Base-by-base conservation (phyloP, 768 basidiomycete genomes). In the Kockovaella imperatae region DNA sequence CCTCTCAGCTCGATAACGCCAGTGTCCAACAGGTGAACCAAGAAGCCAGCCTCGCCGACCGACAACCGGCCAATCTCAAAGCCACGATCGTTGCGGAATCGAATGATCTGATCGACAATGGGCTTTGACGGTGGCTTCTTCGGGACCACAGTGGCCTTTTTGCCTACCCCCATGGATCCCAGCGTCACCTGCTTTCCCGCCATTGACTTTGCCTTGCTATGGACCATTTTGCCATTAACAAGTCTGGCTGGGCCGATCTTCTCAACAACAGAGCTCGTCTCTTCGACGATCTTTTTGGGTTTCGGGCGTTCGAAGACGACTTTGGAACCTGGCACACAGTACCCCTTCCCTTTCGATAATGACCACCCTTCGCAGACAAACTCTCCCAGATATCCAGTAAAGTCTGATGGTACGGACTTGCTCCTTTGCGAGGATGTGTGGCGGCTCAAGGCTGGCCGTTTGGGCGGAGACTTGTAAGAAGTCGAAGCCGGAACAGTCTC, bases 1-100 rank as follows among this genome's bases (percentile, higher is more conserved):
- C 79, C 78, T 0, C 79, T 79, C 35, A 77, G 77, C 62, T 60
- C 47, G 61, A 59, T 67, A 38, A 67, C 50, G 5, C 51, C 59
- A 6, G 64, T 67, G 35, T 67, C 64, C 39, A 67, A 49, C n/a
- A 67, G 50, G 54, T 67, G 64, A 3, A 59, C 59, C 26, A 67
- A 42, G 28, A 67, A 67, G n/a, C 56, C 56, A 5, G 64, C 61
- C 40, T 67, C 64, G 13, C 47, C 50, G 2, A 67, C 64, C 6
- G 62, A 61, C 38, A 67, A 42, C 28, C 64, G 46, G 14, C 64
- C 64, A n/a, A 67, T 35, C 57, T 51, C 60, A 24, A 68, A 67
- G 15, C 65, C 65, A 26, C 65, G 26, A 25, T 64, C 65, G 51
- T 67, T 67, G 20, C 60, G 42, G 42, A 70, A 70, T 31, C 69